These are phyloP conservation scores for Hippophae tibetana DNA, from an alignment of 306 rosid species.

Conservation along the genomic window DNA sequence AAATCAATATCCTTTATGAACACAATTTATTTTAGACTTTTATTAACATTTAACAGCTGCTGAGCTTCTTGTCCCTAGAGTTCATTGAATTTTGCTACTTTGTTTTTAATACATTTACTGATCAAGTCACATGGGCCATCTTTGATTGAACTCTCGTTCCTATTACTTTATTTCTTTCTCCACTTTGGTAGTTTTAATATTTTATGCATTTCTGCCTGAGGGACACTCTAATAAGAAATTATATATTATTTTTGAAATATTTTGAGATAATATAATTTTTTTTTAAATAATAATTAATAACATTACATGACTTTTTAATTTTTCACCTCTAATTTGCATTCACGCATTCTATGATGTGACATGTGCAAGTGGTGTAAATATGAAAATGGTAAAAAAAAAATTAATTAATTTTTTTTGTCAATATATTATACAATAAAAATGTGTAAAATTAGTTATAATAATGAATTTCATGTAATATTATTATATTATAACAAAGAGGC, in stretches of 20 bases:
- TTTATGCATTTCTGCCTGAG: no score
- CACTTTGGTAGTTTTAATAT: neutral
- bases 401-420: neutral
- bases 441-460: no score
- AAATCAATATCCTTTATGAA: neutral
- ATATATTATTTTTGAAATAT: no score
- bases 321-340: no score
- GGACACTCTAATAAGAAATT: no score
- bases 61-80: constrained; percentile 15
- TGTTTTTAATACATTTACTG: constrained; percentile 21
- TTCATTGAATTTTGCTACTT: constrained; percentile 16
- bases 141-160: constrained; percentile 15
- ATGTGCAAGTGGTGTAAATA: no score
- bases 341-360: no score
- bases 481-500: neutral
- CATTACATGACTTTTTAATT: no score
- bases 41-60: constrained; percentile 7
- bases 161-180: constrained; percentile 16
- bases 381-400: no score
- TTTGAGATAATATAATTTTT: no score
- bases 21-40: neutral
- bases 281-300: neutral
- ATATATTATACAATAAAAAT: no score
- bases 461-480: neutral
- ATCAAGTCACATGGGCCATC: constrained; percentile 43